phyloP scores from a whole-genome alignment of 192 early-diverging fungal genomes.

The Coemansia sp. region DNA sequence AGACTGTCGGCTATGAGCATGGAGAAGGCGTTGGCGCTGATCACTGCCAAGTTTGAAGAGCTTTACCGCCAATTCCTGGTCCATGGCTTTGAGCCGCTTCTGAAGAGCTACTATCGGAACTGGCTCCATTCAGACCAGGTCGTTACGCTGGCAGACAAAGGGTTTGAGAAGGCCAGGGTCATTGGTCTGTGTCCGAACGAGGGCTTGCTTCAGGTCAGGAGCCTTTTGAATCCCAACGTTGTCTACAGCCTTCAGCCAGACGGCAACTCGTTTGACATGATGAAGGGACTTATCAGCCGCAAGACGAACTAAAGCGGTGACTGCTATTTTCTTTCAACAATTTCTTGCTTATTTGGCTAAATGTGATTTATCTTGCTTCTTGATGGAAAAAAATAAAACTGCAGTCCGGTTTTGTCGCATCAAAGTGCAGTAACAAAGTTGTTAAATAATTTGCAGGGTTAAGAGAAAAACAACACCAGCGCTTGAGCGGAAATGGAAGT shows the following conservation, averaged over 20 bases:
- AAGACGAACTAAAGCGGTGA: conserved; percentile 45
- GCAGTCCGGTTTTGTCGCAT: too few species aligned
- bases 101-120: conserved; percentile 74
- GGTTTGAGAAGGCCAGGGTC: conserved; percentile 65
- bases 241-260: conserved; percentile 87
- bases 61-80: conserved; percentile 74
- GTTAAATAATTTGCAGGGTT: too few species aligned
- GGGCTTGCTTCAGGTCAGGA: conserved; percentile 75
- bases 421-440: too few species aligned
- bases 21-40: conserved; percentile 49
- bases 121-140: conserved; percentile 87
- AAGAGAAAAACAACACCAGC: too few species aligned
- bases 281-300: conserved; percentile 80
- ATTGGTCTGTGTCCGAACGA: conserved; percentile 72
- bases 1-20: conserved; percentile 41
- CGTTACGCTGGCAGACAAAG: conserved; percentile 65
- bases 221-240: conserved; percentile 56
- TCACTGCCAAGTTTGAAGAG: conserved; percentile 74
- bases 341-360: neutral
- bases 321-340: neutral
- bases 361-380: too few species aligned
- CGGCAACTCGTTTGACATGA: conserved; percentile 98
- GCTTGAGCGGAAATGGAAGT: too few species aligned
- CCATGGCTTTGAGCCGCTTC: conserved; percentile 70
- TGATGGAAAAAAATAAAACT: too few species aligned